Base-by-base conservation (phyloP, 163 green algal genomes). In the Trebouxia gelatinosa region DNA sequence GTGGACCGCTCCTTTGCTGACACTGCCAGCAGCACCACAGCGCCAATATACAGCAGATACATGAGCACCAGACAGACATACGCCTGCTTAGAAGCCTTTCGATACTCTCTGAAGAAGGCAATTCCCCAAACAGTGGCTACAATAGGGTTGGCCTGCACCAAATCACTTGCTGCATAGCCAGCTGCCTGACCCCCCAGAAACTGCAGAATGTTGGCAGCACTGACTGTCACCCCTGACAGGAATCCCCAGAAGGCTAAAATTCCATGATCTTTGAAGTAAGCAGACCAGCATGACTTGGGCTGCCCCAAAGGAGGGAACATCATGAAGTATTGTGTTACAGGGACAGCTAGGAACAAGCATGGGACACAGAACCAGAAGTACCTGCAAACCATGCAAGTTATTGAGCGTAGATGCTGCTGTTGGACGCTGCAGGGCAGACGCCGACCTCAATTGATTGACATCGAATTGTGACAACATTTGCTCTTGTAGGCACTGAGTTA, bases 71-170 rank as follows among this genome's bases (percentile, higher is more conserved):
- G 48, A 23, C 48, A 66, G 16, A 19, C 46, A 31, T 67, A 67
- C 29, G 11, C 46, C 3, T 9, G 35, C 32, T 50, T 65, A 21
- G 46, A 67, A 5, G 40, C 35, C 5, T 59, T 46, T 2, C 51
- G 28, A 13, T 66, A 78, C 23, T 78, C 70, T 7, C 28, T 35
- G 48, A 78, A 78, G 28, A 78, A 64, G 3, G 51, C 34, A 64
- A 78, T 78, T 0, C 70, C 70, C 70, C 70, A 78, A 32, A 78
- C 28, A 28, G 70, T 78, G 21, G 70, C 46, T 11, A 78, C 46
- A 32, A 78, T 65, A 7, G 70, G 70, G 48, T 78, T 78, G 17
- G 70, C 70, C 32, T 78, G 70, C 16, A 78, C 70, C 46, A 78
- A 17, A 31, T 78, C 70, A 78, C 48, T 67, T 16, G 70, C 70